phyloP scores from a whole-genome alignment of 345 rosid species.

The Populus pruinosa region DNA sequence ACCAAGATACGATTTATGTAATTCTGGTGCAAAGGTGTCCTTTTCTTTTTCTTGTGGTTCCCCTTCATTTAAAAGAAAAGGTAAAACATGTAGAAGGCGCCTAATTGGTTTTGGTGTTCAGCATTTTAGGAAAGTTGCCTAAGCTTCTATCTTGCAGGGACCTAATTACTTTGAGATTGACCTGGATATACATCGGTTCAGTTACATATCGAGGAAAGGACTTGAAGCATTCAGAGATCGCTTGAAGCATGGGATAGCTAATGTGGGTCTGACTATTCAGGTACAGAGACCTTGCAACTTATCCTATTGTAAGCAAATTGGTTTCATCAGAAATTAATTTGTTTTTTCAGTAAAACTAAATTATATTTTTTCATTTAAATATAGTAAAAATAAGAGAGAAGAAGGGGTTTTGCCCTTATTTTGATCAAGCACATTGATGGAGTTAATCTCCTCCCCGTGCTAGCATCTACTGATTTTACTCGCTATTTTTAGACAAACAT shows the following conservation, averaged over 20 bases:
- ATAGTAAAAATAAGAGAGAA: no score
- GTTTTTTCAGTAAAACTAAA: no score
- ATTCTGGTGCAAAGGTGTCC: not conserved
- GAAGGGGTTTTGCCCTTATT: no score
- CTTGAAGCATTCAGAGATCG: conserved; percentile 78
- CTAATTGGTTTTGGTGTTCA: not conserved
- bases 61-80: not conserved
- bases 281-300: conserved; percentile 27
- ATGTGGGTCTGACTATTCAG: conserved; percentile 84
- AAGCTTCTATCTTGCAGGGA: conserved; percentile 45
- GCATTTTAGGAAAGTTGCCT: not conserved
- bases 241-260: conserved; percentile 51
- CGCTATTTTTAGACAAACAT: no score
- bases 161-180: conserved; percentile 79
- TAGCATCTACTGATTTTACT: no score
- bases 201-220: conserved; percentile 84
- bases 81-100: not conserved
- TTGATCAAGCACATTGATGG: no score
- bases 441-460: no score
- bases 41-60: not conserved
- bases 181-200: conserved; percentile 76
- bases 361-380: no score
- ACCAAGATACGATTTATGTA: no score
- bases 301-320: not conserved
- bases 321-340: not conserved